Evolutionary conservation across 2,329 filamentous ascomycete species (phyloP).

Genomic region (Paraphaeosphaeria sporulosa): DNA sequence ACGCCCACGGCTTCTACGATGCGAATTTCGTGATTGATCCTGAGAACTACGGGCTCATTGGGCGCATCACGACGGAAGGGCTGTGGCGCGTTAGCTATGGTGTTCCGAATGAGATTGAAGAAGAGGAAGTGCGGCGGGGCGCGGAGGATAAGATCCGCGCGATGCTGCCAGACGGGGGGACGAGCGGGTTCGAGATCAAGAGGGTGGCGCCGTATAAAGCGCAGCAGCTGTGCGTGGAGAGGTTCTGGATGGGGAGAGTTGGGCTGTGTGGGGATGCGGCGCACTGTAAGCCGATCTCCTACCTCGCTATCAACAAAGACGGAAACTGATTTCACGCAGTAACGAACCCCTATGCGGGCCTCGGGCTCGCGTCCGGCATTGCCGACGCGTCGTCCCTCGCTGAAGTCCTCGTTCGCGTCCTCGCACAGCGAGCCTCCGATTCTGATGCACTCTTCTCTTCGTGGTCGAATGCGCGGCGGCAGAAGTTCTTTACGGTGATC

Average conservation of each 20-base stretch:
- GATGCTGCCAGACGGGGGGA: constrained; percentile 39
- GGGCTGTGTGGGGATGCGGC: constrained; percentile 51
- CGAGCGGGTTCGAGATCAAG: constrained; percentile 39
- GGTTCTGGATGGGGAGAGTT: constrained; percentile 43
- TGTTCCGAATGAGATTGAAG: constrained; percentile 37
- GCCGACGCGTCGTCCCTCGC: constrained; percentile 44
- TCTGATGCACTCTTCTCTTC: constrained; percentile 38
- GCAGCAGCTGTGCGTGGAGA: constrained; percentile 48
- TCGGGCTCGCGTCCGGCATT: constrained; percentile 45
- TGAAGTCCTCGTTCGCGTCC: constrained; percentile 34
- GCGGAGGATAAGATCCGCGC: constrained; percentile 38
- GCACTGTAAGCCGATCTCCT: constrained; percentile 34
- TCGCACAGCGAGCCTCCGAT: constrained; percentile 24
- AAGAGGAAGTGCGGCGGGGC: constrained; percentile 37
- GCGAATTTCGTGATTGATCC: constrained; percentile 53
- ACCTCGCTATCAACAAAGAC: neutral
- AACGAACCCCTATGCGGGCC: constrained; percentile 49
- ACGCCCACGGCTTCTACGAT: constrained; percentile 48
- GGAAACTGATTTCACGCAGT: constrained; percentile 21
- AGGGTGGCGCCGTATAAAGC: constrained; percentile 51
- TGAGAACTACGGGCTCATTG: constrained; percentile 48
- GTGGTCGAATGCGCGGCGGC: constrained; percentile 44
- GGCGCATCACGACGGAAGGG: constrained; percentile 41
- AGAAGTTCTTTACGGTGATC: constrained; percentile 46
- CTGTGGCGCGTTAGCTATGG: constrained; percentile 52